Percentiles rank a stretch among this genome's conserved stretches.
Conservation (phyloP, 129 eudicot genomes). For the Saposhnikovia divaricata region DNA sequence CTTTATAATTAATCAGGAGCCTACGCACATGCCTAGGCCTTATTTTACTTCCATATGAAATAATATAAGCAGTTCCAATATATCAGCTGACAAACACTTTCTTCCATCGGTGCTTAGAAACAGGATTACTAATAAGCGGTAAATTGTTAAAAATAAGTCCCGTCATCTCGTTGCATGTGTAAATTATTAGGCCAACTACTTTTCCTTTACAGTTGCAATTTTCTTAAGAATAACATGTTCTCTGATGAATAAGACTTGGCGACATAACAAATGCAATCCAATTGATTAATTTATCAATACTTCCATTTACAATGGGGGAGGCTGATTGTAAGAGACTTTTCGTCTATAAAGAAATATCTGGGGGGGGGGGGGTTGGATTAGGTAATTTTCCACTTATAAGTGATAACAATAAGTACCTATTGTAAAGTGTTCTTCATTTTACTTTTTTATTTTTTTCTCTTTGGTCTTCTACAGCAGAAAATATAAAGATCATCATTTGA, state of each 20-base stretch:
- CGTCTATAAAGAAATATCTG: neutral
- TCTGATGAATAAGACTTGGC: neutral
- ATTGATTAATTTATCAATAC: neutral
- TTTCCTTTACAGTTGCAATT: neutral
- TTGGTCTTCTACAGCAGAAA: slow-evolving; percentile 1
- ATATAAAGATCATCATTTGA: neutral
- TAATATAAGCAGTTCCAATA: neutral
- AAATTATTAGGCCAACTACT: neutral
- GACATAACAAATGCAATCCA: neutral
- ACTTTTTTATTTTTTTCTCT: neutral
- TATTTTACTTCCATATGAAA: neutral
- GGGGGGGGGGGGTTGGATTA: neutral
- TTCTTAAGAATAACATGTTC: neutral
- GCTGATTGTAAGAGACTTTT: neutral
- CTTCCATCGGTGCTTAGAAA: neutral
- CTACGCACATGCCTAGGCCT: neutral
- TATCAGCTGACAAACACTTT: neutral
- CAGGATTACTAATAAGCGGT: neutral
- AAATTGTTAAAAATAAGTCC: neutral
- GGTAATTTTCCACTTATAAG: neutral
- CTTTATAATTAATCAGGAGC: neutral
- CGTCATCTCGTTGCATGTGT: neutral
- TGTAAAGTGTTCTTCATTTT: neutral
- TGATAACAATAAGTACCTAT: neutral
- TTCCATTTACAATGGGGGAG: neutral